Evolutionary conservation across 2,329 filamentous ascomycete species (phyloP).

Genomic region (Cytospora mali): DNA sequence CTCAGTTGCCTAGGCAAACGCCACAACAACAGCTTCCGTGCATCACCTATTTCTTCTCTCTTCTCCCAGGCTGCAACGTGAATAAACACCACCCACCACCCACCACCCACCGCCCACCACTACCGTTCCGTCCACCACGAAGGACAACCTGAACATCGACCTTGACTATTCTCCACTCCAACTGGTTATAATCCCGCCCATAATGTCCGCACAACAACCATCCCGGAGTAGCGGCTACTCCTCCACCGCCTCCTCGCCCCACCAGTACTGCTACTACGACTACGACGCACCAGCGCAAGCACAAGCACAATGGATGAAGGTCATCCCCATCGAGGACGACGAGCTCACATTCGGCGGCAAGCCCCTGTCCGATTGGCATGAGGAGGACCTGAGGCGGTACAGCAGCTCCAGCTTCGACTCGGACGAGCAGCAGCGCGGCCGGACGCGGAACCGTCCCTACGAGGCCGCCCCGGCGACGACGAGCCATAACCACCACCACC

Average conservation of each 20-base stretch:
- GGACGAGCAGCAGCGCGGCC: constrained; percentile 44
- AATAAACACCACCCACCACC: not conserved
- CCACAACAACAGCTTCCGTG: constrained; percentile 18
- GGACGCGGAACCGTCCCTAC: constrained; percentile 42
- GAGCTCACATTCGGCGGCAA: constrained; percentile 64
- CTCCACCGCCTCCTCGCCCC: constrained; percentile 20
- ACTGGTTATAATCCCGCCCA: constrained; percentile 3
- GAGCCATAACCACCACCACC: constrained; percentile 23
- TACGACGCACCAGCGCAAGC: constrained; percentile 31
- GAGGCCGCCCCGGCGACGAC: not conserved
- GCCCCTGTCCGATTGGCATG: constrained; percentile 61
- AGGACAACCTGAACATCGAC: not conserved
- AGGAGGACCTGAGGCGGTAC: constrained; percentile 55
- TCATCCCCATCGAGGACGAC: constrained; percentile 62
- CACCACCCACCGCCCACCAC: not conserved
- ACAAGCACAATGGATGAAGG: constrained; percentile 50
- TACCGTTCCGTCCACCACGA: not conserved
- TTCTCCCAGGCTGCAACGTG: not conserved
- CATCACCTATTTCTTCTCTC: not conserved
- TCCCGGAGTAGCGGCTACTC: constrained; percentile 22
- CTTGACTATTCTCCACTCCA: not conserved
- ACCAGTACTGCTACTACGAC: constrained; percentile 21
- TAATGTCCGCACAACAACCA: constrained; percentile 26
- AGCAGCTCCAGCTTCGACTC: constrained; percentile 41
- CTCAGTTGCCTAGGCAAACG: constrained; percentile 20